Conservation (phyloP, 2,329 filamentous ascomycete genomes). For the Delphinella strobiligena region DNA sequence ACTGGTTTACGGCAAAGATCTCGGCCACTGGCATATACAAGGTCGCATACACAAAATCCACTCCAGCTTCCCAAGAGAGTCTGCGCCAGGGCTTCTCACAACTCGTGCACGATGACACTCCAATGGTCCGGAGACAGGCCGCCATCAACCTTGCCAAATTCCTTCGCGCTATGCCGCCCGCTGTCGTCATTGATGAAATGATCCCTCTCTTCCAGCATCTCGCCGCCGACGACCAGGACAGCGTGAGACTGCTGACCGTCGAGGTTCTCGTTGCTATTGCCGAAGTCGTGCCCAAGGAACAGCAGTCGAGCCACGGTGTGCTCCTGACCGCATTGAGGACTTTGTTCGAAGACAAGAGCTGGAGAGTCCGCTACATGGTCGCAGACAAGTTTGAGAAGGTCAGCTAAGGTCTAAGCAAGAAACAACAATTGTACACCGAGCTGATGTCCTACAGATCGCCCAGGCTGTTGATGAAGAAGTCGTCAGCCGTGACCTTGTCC, state of each 20-base stretch:
- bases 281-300: slow-evolving; percentile 94
- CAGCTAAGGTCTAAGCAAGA: slow-evolving; percentile 11
- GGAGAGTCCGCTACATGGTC: slow-evolving; percentile 98
- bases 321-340: slow-evolving; percentile 80
- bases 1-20: slow-evolving; percentile 99
- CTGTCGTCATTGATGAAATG: slow-evolving; percentile 94
- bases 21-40: slow-evolving; percentile 94
- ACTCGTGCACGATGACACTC: slow-evolving; percentile 94
- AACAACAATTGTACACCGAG: slow-evolving; percentile 6
- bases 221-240: slow-evolving; percentile 93
- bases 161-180: slow-evolving; percentile 87
- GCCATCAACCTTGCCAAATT: slow-evolving; percentile 96
- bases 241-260: slow-evolving; percentile 87
- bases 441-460: slow-evolving; percentile 55
- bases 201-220: slow-evolving; percentile 97
- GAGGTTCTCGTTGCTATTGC: slow-evolving; percentile 94
- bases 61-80: slow-evolving; percentile 75
- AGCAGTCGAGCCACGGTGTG: slow-evolving; percentile 91
- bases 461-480: slow-evolving; percentile 98
- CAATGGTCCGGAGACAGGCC: slow-evolving; percentile 95
- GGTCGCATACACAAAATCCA: slow-evolving; percentile 83
- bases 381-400: slow-evolving; percentile 97
- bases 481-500: slow-evolving; percentile 82
- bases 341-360: slow-evolving; percentile 98
- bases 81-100: slow-evolving; percentile 84